Evolutionary conservation across 352 stramenopile genomes (phyloP).

Genomic region (Albugo candida): DNA sequence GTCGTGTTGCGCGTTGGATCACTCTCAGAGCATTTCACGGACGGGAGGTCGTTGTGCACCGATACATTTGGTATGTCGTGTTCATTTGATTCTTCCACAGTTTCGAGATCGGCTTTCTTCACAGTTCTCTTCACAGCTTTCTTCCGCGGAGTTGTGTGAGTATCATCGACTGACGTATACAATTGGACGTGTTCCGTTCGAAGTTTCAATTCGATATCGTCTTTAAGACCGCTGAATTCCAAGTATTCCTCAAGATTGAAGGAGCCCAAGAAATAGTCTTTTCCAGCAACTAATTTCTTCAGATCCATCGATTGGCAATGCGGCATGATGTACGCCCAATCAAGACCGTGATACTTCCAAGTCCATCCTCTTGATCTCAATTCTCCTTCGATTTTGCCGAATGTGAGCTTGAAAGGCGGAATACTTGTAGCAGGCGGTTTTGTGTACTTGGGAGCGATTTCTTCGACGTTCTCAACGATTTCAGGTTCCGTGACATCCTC

Average conservation of each 20-base stretch:
- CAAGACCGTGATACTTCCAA: conserved; percentile 20
- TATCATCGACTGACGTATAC: neutral
- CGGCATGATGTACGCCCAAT: conserved; percentile 39
- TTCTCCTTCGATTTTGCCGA: conserved; percentile 38
- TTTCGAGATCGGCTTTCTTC: neutral
- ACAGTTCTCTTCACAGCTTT: neutral
- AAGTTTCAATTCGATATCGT: conserved; percentile 19
- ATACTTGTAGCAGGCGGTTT: conserved; percentile 4
- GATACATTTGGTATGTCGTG: neutral
- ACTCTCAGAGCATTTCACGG: too few relatives aligned
- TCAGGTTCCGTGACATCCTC: neutral
- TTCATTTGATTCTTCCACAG: neutral
- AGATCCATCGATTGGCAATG: conserved; percentile 16
- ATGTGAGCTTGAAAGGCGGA: conserved; percentile 34
- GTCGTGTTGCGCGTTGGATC: too few relatives aligned
- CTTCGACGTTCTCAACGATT: neutral
- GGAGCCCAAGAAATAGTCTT: conserved; percentile 34
- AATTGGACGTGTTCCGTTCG: neutral
- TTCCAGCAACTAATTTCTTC: conserved; percentile 8
- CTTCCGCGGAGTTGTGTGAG: neutral
- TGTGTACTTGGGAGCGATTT: neutral
- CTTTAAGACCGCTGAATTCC: conserved; percentile 27
- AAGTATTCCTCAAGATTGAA: conserved; percentile 29
- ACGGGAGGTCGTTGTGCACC: too few relatives aligned
- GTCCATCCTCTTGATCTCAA: conserved; percentile 37